phyloP scores from a whole-genome alignment of 345 rosid species.

The Kandelia obovata region DNA sequence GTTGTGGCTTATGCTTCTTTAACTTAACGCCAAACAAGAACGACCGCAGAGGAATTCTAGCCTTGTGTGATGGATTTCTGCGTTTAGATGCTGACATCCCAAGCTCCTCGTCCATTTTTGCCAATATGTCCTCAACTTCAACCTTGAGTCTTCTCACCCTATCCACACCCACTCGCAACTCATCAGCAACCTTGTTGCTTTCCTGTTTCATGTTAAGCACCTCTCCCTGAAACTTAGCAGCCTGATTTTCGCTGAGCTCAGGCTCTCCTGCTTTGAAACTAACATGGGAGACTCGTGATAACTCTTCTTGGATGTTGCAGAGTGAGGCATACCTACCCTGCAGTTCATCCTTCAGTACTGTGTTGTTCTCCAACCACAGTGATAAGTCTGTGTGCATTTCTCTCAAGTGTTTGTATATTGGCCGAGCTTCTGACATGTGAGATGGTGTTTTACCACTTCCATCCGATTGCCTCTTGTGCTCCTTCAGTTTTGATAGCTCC shows the following conservation, averaged over 20 bases:
- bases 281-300: conserved; percentile 31
- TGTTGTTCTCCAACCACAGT: conserved; percentile 74
- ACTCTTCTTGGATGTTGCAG: conserved; percentile 46
- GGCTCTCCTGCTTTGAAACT: conserved; percentile 27
- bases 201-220: conserved; percentile 88
- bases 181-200: conserved; percentile 56
- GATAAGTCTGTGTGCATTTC: conserved; percentile 70
- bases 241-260: conserved; percentile 53
- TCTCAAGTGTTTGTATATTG: conserved; percentile 64
- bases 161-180: conserved; percentile 55
- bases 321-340: conserved; percentile 51
- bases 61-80: conserved; percentile 23
- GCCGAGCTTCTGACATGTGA: conserved; percentile 48
- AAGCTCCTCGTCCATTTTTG: conserved; percentile 50
- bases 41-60: conserved; percentile 69
- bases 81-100: conserved; percentile 35
- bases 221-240: conserved; percentile 84
- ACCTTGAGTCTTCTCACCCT: conserved; percentile 40
- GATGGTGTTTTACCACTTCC: conserved; percentile 32
- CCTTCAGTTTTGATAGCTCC: conserved; percentile 44
- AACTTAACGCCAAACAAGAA: conserved; percentile 87
- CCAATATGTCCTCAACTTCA: conserved; percentile 49
- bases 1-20: conserved; percentile 46
- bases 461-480: conserved; percentile 26
- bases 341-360: conserved; percentile 64